Percentiles rank a stretch among this genome's conserved stretches.
These are phyloP conservation scores for Melastoma malabathricum DNA, from an alignment of 345 rosid species.

Conservation along the genomic window DNA sequence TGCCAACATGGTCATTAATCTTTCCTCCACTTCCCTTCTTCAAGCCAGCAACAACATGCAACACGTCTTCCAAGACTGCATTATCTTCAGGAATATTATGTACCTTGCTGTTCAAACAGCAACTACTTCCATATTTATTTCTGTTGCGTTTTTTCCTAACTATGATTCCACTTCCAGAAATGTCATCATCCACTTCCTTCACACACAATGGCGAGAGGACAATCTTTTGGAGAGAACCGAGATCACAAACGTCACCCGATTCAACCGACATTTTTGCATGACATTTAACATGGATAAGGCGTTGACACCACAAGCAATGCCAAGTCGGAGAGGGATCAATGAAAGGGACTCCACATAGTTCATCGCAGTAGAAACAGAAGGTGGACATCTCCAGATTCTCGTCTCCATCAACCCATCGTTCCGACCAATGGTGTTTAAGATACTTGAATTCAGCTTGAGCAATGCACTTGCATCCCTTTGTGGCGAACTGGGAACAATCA, in stretches of 20 bases:
- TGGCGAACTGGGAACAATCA: slow-evolving; percentile 46
- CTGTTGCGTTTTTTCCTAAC: slow-evolving; percentile 15
- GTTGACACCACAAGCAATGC: slow-evolving; percentile 71
- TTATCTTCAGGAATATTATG: slow-evolving; percentile 23
- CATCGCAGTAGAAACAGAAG: slow-evolving; percentile 56
- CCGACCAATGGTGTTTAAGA: slow-evolving; percentile 57
- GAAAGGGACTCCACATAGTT: slow-evolving; percentile 57
- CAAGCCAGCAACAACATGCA: slow-evolving; percentile 28
- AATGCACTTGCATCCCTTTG: slow-evolving; percentile 51
- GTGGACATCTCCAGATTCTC: slow-evolving; percentile 46
- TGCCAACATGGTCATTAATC: slow-evolving; percentile 20
- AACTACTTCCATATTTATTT: slow-evolving; percentile 22
- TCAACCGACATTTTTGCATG: slow-evolving; percentile 46
- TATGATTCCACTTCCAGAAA: slow-evolving; percentile 21
- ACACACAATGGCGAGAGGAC: slow-evolving; percentile 54
- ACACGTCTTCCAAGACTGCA: slow-evolving; percentile 16
- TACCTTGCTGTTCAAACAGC: slow-evolving; percentile 21
- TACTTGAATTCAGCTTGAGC: slow-evolving; percentile 44
- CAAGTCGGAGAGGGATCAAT: slow-evolving; percentile 52
- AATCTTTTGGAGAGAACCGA: slow-evolving; percentile 46
- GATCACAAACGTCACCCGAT: slow-evolving; percentile 53
- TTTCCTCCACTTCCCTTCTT: slow-evolving; percentile 34
- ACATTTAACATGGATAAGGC: slow-evolving; percentile 53
- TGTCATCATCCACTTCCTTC: slow-evolving; percentile 24
- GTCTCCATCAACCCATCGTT: slow-evolving; percentile 52